Conservation (phyloP, 345 rosid genomes). For the Lenwebbia sp. region DNA sequence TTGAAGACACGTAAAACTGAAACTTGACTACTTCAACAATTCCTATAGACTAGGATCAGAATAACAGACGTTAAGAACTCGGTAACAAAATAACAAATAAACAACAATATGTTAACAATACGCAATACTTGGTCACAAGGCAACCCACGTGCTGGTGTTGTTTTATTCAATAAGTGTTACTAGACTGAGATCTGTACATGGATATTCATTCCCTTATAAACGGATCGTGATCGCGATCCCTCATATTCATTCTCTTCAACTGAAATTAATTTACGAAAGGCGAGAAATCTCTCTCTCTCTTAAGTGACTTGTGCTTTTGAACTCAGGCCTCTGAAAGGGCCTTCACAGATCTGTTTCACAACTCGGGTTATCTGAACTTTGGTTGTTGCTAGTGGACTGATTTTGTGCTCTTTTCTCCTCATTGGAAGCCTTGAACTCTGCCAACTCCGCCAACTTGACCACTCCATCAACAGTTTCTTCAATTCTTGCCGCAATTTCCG, state of each 20-base stretch:
- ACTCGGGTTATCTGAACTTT: neutral
- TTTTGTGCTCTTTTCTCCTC: slow-evolving; percentile 6
- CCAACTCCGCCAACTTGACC: slow-evolving; percentile 34
- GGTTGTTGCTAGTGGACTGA: neutral
- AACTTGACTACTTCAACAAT: too few relatives aligned
- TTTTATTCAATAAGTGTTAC: neutral
- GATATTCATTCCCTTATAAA: neutral
- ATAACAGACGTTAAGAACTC: too few relatives aligned
- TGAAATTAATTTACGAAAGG: neutral
- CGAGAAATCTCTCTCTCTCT: neutral
- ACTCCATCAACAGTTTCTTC: slow-evolving; percentile 35
- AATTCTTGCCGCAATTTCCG: slow-evolving; percentile 44
- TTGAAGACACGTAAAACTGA: too few relatives aligned
- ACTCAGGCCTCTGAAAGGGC: slow-evolving; percentile 6
- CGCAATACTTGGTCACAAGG: too few relatives aligned
- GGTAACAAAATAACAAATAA: too few relatives aligned
- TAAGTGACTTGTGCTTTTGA: neutral
- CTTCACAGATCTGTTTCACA: slow-evolving; percentile 1
- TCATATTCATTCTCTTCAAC: neutral
- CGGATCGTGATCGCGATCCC: neutral
- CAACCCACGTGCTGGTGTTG: too few relatives aligned
- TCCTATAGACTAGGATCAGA: too few relatives aligned
- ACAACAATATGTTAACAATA: too few relatives aligned
- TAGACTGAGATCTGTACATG: neutral
- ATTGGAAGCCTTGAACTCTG: slow-evolving; percentile 38